Base-by-base conservation (phyloP, 352 stramenopile species). In the Phytophthora palmivora region DNA sequence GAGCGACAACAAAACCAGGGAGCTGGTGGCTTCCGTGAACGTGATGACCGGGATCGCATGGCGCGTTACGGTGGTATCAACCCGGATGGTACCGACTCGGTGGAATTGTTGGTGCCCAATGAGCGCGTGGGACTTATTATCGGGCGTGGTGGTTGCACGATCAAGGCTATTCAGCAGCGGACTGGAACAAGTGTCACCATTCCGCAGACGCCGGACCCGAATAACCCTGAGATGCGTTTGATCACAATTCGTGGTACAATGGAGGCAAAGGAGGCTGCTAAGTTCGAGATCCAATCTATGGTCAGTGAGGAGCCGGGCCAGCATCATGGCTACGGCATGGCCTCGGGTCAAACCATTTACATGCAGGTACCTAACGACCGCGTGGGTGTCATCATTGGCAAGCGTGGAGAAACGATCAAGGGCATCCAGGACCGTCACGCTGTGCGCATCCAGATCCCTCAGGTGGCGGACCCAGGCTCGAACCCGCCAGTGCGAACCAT, bases 91-190 rank as follows among this genome's bases (percentile, higher is more conserved):
- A 81, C 71, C 0, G 84, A 93, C 4, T 82, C 76, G 42, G 76
- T 97, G 50, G 87, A 97, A 66, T 45, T 99, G 2, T 60, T 87
- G 8, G 78, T 97, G 19, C 97, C 97, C 0, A 98, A 99, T 73
- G 95, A 98, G 26, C 97, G 98, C 58, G 97, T 99, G 0, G 98
- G 98, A 24, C 79, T 99, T n/a, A 97, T 99, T 59, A 99, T 99
- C 59, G 98, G 98, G 33, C 97, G 96, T 49, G 91, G 89, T 14
- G 98, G 98, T 8, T 76, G 79, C 15, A 99, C 96, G 19, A 99
- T 99, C 70, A 98, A 98, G 68, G 90, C 81, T 19, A 98, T 99
- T 58, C 97, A 99, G 79, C 88, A 98, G 48, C 88, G 92, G 32
- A 98, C 94, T 10, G 92, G 96, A n/a, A 88, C 96, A 5, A 97